These are phyloP conservation scores for Venturia aucupariae DNA, from an alignment of 2,329 filamentous ascomycete species.

Conservation along the genomic window DNA sequence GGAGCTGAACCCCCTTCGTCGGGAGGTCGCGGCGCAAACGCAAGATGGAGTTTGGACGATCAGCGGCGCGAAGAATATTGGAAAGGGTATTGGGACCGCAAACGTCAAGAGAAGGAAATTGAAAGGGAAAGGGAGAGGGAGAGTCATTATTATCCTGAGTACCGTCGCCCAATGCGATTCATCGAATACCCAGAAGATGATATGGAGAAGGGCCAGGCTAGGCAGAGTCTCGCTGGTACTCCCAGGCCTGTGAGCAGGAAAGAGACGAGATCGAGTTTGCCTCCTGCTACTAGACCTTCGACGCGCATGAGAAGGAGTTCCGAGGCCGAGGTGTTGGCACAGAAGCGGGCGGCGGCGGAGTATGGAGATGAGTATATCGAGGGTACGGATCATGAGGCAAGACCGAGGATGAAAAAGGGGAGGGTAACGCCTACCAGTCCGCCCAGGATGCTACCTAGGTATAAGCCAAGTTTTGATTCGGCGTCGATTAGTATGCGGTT, in stretches of 20 bases:
- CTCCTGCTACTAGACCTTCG: neutral
- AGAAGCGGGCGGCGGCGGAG: neutral
- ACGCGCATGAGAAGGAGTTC: neutral
- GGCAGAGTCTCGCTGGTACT: neutral
- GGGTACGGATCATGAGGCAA: neutral
- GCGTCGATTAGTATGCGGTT: neutral
- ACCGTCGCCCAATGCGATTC: conserved; percentile 3
- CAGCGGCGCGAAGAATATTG: conserved; percentile 9
- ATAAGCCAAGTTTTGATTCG: neutral
- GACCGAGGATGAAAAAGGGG: neutral
- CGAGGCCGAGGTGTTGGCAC: neutral
- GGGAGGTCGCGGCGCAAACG: neutral
- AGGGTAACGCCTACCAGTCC: neutral
- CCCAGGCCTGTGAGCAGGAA: neutral
- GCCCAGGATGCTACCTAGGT: neutral
- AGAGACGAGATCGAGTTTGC: neutral
- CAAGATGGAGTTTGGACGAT: conserved; percentile 10
- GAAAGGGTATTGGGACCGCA: conserved; percentile 12
- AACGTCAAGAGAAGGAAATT: conserved; percentile 2
- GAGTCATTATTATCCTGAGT: conserved; percentile 2
- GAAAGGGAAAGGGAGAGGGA: conserved; percentile 11
- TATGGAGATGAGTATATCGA: conserved; percentile 6
- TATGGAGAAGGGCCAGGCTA: neutral
- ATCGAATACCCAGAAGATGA: conserved; percentile 10
- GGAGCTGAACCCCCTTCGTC: neutral